phyloP scores from a whole-genome alignment of 441 rosid genomes.

The Eruca vesicaria region DNA sequence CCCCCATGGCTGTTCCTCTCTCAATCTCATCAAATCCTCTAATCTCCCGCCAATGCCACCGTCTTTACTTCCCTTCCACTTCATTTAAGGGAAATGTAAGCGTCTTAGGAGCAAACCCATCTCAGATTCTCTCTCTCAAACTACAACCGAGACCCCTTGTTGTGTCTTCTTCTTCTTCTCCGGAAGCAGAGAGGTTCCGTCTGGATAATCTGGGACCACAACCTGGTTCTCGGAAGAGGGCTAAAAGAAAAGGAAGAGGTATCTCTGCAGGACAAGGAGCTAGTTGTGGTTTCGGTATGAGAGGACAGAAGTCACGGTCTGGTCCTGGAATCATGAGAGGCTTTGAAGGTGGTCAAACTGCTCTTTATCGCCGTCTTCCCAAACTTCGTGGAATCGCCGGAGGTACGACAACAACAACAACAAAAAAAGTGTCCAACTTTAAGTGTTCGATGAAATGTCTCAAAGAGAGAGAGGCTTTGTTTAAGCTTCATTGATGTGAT shows the following conservation, averaged over 20 bases:
- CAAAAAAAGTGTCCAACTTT: background rate
- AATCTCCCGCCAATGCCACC: constrained; percentile 16
- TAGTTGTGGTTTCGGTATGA: constrained; percentile 97
- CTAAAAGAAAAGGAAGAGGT: constrained; percentile 94
- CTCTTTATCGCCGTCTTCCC: constrained; percentile 82
- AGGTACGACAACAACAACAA: no score
- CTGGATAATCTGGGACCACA: constrained; percentile 83
- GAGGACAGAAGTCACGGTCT: constrained; percentile 91
- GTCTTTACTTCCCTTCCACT: constrained; percentile 34
- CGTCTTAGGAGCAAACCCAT: constrained; percentile 38
- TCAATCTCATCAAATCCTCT: constrained; percentile 43
- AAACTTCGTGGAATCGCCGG: constrained; percentile 92
- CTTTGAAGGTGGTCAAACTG: constrained; percentile 96
- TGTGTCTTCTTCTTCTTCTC: constrained; percentile 16
- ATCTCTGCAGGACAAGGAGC: constrained; percentile 87
- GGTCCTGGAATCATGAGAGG: constrained; percentile 92
- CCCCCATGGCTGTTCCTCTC: constrained; percentile 55
- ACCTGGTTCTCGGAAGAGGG: constrained; percentile 83
- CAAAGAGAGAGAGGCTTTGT: background rate
- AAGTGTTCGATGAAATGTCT: constrained; percentile 31
- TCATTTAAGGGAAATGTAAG: constrained; percentile 53
- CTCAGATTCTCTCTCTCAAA: constrained; percentile 35
- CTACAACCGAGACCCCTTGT: constrained; percentile 30
- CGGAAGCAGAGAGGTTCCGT: constrained; percentile 52
- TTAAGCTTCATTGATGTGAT: background rate